phyloP scores from a whole-genome alignment of 2,329 filamentous ascomycete genomes.

The Clarireedia homoeocarpa region DNA sequence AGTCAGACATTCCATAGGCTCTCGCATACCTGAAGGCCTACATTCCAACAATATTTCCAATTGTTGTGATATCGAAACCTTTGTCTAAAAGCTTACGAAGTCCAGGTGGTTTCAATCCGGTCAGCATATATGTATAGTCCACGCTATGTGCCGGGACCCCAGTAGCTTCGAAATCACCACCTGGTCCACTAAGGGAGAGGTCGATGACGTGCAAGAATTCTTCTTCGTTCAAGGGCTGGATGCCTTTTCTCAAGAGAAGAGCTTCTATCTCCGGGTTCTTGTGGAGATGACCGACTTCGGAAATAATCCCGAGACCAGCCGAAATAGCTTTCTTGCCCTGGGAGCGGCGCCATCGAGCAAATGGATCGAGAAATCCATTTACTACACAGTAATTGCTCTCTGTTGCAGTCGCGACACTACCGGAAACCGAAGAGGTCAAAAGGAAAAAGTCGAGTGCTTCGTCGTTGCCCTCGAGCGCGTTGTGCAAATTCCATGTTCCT shows the following conservation, averaged over 20 bases:
- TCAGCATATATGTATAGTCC: constrained; percentile 6
- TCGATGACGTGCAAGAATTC: constrained; percentile 12
- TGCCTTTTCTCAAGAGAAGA: constrained; percentile 30
- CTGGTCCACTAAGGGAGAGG: not conserved
- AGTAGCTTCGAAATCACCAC: no score
- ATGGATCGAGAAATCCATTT: constrained; percentile 32
- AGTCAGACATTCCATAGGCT: no score
- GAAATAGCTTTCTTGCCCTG: constrained; percentile 23
- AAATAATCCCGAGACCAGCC: constrained; percentile 29
- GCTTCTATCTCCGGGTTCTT: constrained; percentile 32
- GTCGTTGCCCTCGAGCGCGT: not conserved
- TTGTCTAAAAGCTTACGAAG: not conserved
- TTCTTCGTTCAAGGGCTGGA: constrained; percentile 28
- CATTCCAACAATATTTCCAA: no score
- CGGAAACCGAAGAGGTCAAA: constrained; percentile 25
- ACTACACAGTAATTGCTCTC: constrained; percentile 33
- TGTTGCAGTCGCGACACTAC: constrained; percentile 25
- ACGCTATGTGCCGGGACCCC: no score
- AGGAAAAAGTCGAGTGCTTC: constrained; percentile 32
- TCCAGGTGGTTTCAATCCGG: constrained; percentile 7
- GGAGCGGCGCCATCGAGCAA: constrained; percentile 22
- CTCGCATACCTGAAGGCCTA: no score
- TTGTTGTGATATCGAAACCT: constrained; percentile 4
- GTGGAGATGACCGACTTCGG: constrained; percentile 30
- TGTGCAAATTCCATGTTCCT: constrained; percentile 12